These are phyloP conservation scores for Sarocladium strictum DNA, from an alignment of 2,329 filamentous ascomycete genomes.

Conservation along the genomic window DNA sequence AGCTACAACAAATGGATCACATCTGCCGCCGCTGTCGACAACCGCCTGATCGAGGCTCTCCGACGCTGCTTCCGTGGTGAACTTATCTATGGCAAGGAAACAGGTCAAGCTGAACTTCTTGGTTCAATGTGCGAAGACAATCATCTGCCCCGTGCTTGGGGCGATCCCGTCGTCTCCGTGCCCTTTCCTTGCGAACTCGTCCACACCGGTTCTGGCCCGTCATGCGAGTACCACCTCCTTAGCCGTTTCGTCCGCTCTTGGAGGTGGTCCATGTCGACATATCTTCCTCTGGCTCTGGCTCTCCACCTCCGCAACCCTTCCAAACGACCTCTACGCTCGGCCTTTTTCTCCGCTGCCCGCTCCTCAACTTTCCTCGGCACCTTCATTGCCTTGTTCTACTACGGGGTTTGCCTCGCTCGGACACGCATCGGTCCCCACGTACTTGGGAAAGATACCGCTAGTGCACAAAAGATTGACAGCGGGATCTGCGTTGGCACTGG, in stretches of 20 bases:
- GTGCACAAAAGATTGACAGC: conserved; percentile 48
- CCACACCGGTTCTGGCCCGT: conserved; percentile 70
- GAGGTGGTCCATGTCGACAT: conserved; percentile 68
- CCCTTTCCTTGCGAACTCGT: conserved; percentile 81
- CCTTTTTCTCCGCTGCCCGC: conserved; percentile 55
- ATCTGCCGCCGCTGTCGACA: conserved; percentile 68
- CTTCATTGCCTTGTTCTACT: conserved; percentile 78
- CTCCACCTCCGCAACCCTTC: conserved; percentile 48
- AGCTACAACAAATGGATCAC: conserved; percentile 80
- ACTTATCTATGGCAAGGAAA: conserved; percentile 68
- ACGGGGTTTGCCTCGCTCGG: conserved; percentile 72
- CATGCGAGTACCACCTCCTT: conserved; percentile 68
- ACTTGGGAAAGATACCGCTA: conserved; percentile 44
- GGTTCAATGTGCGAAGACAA: conserved; percentile 68
- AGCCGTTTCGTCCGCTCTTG: conserved; percentile 64
- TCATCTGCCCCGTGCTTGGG: conserved; percentile 61
- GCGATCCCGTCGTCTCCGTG: conserved; percentile 61
- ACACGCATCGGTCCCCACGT: conserved; percentile 67
- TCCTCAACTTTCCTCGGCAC: conserved; percentile 73
- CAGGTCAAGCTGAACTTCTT: conserved; percentile 62
- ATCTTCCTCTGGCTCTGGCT: conserved; percentile 68
- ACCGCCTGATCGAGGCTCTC: conserved; percentile 67
- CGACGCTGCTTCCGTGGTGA: conserved; percentile 57
- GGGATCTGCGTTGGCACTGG: conserved; percentile 66
- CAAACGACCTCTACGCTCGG: conserved; percentile 40